Evolutionary conservation across 2,329 filamentous ascomycete species (phyloP), one percentile per base, ranked within the genome.

Genomic region (Malbranchea cinnamomea): DNA sequence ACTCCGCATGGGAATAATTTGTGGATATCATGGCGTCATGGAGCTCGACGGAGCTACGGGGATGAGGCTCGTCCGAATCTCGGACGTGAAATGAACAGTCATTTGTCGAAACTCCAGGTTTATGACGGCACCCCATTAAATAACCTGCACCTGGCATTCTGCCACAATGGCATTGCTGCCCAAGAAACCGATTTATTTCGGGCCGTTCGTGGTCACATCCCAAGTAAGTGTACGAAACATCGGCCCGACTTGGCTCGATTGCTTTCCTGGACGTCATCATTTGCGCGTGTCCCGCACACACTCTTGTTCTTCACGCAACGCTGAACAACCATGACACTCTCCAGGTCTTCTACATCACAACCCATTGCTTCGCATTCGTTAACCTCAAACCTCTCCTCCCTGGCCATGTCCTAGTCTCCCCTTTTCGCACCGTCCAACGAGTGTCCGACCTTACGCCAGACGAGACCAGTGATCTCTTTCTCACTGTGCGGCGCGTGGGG

Each of bases 351-450:
- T 71, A 91, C 55, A 65, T 66, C 41, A 92, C 85, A 2, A 65
- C 70, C 1, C 67, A 78, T 45, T 81, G 77, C 43, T 94, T 84
- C 60, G 84, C 82, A 31, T 67, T 95, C 38, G 85, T 95, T 34
- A 98, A 98, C 59, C 72, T 95, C 51, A 94, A 93, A 58, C 89
- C 89, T 14, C 71, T 98, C 21, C 68, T 94, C 2, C 84, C 85
- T 0, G 89, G 89, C 34, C 89, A 98, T 60, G 77, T 95, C 37
- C 78, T 98, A 18, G 71, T 98, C 37, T 93, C 80, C 41, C 83
- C 89, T 0, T 67, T 71, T 12, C 65, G 65, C 19, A 57, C 62
- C 16, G 77, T 84, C 41, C 70, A 67, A 27, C 79, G 82, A 28
- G 67, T 95, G 33, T 71, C 74, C 30, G 79, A 91, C 50, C 70